Percentiles rank a stretch among this genome's conserved stretches.
These are phyloP conservation scores for Anethum foeniculum DNA, from an alignment of 140 eudicot genomes.

Conservation along the genomic window DNA sequence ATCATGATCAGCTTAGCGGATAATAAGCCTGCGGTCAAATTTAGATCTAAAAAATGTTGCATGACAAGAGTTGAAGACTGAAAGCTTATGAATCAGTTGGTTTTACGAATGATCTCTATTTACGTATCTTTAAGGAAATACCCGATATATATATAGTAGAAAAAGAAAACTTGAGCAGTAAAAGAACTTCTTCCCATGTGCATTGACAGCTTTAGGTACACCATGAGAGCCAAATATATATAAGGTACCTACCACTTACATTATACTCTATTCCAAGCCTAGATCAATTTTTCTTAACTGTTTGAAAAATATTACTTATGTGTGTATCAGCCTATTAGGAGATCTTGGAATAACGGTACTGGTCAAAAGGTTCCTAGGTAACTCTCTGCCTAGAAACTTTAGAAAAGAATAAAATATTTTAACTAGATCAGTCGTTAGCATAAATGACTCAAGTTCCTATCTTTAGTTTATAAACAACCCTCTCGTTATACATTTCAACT, in stretches of 20 bases:
- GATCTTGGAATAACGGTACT: background rate
- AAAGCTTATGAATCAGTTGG: background rate
- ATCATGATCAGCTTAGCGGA: constrained; percentile 1
- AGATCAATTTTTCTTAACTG: background rate
- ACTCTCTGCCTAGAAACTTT: background rate
- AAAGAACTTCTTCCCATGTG: background rate
- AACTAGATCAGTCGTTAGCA: background rate
- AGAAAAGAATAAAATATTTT: background rate
- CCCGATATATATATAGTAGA: background rate
- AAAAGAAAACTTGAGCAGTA: background rate
- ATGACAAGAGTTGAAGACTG: background rate
- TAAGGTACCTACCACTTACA: background rate
- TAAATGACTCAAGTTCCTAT: background rate
- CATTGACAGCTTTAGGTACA: background rate
- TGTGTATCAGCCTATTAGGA: background rate
- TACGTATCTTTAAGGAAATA: background rate
- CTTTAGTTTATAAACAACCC: background rate
- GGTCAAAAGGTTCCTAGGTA: background rate
- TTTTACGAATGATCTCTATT: background rate
- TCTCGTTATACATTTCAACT: background rate
- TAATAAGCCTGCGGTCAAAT: background rate
- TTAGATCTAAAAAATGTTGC: background rate
- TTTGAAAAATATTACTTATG: background rate
- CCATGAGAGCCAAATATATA: background rate
- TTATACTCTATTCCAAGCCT: background rate